These are phyloP conservation scores for Coprinopsis sp. DNA, from an alignment of 768 basidiomycete genomes.

Conservation along the genomic window DNA sequence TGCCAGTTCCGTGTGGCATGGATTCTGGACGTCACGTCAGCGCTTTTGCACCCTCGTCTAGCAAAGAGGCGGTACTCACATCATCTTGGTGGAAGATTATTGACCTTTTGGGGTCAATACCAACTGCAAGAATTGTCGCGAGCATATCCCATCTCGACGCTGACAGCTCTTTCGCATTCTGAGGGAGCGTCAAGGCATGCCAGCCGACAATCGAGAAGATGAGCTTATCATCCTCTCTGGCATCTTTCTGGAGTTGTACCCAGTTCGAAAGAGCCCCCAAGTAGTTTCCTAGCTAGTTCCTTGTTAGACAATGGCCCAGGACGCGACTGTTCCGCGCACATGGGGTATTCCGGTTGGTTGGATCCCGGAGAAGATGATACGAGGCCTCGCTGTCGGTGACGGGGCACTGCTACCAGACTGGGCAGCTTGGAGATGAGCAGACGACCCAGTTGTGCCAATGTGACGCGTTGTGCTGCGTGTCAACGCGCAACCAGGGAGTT, in stretches of 20 bases:
- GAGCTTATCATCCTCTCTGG: constrained; percentile 54
- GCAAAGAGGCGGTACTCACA: constrained; percentile 42
- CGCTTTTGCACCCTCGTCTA: neutral
- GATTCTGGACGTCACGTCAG: constrained; percentile 49
- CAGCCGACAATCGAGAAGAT: constrained; percentile 89
- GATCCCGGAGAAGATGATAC: constrained; percentile 82
- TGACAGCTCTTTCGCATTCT: constrained; percentile 63
- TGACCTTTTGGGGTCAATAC: constrained; percentile 71
- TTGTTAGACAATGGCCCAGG: constrained; percentile 8
- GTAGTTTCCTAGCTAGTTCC: constrained; percentile 81
- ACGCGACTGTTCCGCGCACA: constrained; percentile 39
- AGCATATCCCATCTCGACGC: constrained; percentile 71
- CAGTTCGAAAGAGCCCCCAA: constrained; percentile 88
- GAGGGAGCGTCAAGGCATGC: constrained; percentile 91
- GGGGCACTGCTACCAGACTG: no score
- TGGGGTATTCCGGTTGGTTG: constrained; percentile 92
- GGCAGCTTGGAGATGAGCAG: no score
- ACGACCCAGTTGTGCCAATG: neutral
- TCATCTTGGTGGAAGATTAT: constrained; percentile 88
- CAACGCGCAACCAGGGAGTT: neutral
- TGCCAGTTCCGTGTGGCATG: constrained; percentile 77
- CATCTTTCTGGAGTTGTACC: constrained; percentile 71
- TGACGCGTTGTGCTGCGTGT: neutral
- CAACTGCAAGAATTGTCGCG: constrained; percentile 78
- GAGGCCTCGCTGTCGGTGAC: constrained; percentile 8